A percentile compares a stretch with the other conserved stretches of the same genome.
Conservation (phyloP, 208 protist genomes). For the Crithidia bombi region DNA sequence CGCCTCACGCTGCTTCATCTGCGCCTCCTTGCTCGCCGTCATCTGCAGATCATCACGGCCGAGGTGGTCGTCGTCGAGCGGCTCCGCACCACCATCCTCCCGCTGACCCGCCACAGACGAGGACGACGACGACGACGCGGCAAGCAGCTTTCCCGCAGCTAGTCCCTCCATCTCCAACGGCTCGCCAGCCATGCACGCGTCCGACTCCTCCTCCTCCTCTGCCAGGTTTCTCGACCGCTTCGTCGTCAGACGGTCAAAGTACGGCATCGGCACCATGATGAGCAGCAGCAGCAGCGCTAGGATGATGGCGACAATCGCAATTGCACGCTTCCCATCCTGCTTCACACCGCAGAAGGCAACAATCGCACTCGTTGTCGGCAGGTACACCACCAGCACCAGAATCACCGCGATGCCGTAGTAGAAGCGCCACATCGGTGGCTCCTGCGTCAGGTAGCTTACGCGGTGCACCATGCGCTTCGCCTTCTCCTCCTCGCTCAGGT, state of each 20-base stretch:
- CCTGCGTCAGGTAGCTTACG: constrained; percentile 55
- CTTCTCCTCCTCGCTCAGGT: constrained; percentile 43
- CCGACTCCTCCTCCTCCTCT: background rate
- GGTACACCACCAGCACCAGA: constrained; percentile 53
- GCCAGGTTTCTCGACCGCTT: constrained; percentile 18
- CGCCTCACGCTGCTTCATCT: too few species aligned
- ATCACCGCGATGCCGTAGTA: constrained; percentile 53
- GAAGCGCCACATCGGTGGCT: constrained; percentile 62
- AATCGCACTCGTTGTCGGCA: constrained; percentile 52
- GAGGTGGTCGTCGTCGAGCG: background rate
- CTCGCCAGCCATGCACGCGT: background rate
- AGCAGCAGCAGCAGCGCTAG: constrained; percentile 25
- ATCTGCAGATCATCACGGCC: background rate
- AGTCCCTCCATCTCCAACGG: background rate
- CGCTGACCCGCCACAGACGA: too few species aligned
- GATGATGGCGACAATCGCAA: constrained; percentile 47
- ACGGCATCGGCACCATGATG: constrained; percentile 31
- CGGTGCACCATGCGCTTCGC: constrained; percentile 33
- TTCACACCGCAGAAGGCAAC: constrained; percentile 42
- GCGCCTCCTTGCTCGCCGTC: background rate
- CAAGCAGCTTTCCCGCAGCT: too few species aligned
- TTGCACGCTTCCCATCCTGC: constrained; percentile 21
- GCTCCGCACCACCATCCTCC: background rate
- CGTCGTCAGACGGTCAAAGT: constrained; percentile 16
- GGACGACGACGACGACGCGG: too few species aligned